A percentile compares a stretch with the other conserved stretches of the same genome.
These are phyloP conservation scores for Rhodotorula sp. DNA, from an alignment of 1,284 basidiomycete species.

Conservation along the genomic window DNA sequence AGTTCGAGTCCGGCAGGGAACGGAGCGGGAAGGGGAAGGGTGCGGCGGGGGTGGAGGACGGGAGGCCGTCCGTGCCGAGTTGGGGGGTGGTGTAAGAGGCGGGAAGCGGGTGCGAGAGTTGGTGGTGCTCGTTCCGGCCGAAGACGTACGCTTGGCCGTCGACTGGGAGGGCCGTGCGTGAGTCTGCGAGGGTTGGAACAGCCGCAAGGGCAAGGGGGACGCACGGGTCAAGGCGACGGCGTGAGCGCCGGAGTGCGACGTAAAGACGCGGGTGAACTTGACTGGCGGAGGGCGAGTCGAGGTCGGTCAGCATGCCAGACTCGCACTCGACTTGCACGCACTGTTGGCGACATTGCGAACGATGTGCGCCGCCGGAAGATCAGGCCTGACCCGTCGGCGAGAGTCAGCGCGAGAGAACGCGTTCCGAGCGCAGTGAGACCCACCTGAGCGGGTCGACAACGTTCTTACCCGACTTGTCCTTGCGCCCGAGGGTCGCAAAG, in stretches of 20 bases:
- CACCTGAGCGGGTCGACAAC: slow-evolving; percentile 17
- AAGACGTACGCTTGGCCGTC: slow-evolving; percentile 67
- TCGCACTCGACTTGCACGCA: slow-evolving; percentile 39
- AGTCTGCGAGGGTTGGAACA: background rate
- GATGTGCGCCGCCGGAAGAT: slow-evolving; percentile 80
- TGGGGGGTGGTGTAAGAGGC: slow-evolving; percentile 12
- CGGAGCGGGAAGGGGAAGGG: slow-evolving; percentile 62
- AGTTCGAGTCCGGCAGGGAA: slow-evolving; percentile 43
- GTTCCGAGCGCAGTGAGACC: background rate
- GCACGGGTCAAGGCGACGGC: slow-evolving; percentile 66
- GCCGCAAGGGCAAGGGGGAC: background rate
- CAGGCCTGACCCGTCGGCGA: slow-evolving; percentile 54
- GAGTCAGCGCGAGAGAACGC: slow-evolving; percentile 11
- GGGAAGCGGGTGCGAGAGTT: slow-evolving; percentile 46
- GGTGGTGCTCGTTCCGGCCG: slow-evolving; percentile 64
- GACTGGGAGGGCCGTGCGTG: slow-evolving; percentile 5
- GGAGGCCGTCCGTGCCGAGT: slow-evolving; percentile 59
- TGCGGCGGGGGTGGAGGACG: slow-evolving; percentile 48
- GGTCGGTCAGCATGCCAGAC: background rate
- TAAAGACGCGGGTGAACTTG: slow-evolving; percentile 66
- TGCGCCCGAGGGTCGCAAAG: slow-evolving; percentile 38
- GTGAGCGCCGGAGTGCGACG: slow-evolving; percentile 69
- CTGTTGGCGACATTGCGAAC: slow-evolving; percentile 81
- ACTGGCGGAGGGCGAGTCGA: slow-evolving; percentile 15
- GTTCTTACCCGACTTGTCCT: slow-evolving; percentile 35